phyloP scores from a whole-genome alignment of 192 early-diverging fungal species.

The Umbelopsis isabellina region DNA sequence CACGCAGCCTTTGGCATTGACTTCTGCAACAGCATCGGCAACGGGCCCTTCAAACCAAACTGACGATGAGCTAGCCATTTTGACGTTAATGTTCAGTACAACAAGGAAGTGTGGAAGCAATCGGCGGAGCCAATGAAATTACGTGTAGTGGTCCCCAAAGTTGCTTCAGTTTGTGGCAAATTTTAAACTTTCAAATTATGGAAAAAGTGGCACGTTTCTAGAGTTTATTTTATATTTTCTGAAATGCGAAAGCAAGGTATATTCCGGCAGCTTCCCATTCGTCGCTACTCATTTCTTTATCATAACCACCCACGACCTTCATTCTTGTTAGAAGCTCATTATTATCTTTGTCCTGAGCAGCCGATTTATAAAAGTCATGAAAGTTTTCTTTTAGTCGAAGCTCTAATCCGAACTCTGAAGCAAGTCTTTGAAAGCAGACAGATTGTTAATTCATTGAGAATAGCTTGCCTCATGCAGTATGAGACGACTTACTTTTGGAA shows the following conservation, averaged over 20 bases:
- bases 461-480: background rate
- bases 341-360: constrained; percentile 54
- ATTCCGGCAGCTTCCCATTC: constrained; percentile 94
- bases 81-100: background rate
- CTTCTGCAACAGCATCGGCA: constrained; percentile 24
- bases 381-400: constrained; percentile 76
- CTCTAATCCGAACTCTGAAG: constrained; percentile 80
- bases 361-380: constrained; percentile 79
- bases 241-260: constrained; percentile 76
- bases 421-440: constrained; percentile 59
- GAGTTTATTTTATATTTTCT: constrained; percentile 46
- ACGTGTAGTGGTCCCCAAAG: background rate
- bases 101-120: background rate
- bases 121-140: background rate
- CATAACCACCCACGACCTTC: constrained; percentile 75
- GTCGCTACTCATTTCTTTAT: constrained; percentile 67
- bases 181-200: background rate
- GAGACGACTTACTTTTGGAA: constrained; percentile 62
- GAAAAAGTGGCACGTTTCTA: no score
- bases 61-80: constrained; percentile 1
- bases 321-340: constrained; percentile 75
- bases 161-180: background rate
- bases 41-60: constrained; percentile 37
- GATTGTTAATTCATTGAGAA: background rate
- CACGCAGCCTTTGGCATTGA: constrained; percentile 27